Conservation (phyloP, 2,329 filamentous ascomycete genomes). For the Blumeriella jaapii region DNA sequence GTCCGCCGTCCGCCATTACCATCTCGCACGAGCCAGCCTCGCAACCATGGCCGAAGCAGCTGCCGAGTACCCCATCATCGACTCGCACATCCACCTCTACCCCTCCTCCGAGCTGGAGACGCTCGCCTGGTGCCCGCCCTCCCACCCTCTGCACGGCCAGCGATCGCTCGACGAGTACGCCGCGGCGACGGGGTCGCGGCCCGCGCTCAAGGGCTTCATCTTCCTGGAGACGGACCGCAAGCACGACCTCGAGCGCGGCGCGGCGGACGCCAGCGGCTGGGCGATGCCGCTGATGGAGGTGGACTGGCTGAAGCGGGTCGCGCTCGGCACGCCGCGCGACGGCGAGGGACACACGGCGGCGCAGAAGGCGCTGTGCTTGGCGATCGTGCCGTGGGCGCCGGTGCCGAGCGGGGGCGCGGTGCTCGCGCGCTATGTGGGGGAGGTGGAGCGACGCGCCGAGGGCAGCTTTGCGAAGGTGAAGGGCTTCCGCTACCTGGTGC, state of each 20-base stretch:
- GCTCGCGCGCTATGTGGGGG: slow-evolving; percentile 53
- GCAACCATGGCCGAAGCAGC: slow-evolving; percentile 21
- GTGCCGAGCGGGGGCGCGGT: slow-evolving; percentile 50
- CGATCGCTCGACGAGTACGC: slow-evolving; percentile 24
- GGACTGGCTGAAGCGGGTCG: slow-evolving; percentile 53
- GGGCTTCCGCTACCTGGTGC: slow-evolving; percentile 74
- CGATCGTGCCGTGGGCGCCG: slow-evolving; percentile 78
- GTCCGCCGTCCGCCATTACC: too few species aligned
- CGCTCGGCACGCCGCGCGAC: slow-evolving; percentile 42
- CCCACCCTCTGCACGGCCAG: slow-evolving; percentile 37
- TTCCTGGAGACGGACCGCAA: slow-evolving; percentile 75
- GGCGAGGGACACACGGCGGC: slow-evolving; percentile 45
- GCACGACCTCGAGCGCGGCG: slow-evolving; percentile 40
- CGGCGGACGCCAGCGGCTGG: slow-evolving; percentile 45
- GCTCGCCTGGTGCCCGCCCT: slow-evolving; percentile 56
- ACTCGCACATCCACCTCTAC: slow-evolving; percentile 88
- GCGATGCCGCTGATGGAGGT: slow-evolving; percentile 60
- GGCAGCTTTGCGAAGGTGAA: slow-evolving; percentile 53
- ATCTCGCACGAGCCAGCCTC: not conserved
- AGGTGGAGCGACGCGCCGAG: slow-evolving; percentile 50
- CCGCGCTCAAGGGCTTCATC: slow-evolving; percentile 56
- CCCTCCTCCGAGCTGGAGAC: slow-evolving; percentile 53
- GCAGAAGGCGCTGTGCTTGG: slow-evolving; percentile 48
- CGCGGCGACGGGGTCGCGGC: slow-evolving; percentile 20
- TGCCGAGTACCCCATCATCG: slow-evolving; percentile 49